Conservation (phyloP, 2,329 filamentous ascomycete genomes). For the Venturia pyrina region DNA sequence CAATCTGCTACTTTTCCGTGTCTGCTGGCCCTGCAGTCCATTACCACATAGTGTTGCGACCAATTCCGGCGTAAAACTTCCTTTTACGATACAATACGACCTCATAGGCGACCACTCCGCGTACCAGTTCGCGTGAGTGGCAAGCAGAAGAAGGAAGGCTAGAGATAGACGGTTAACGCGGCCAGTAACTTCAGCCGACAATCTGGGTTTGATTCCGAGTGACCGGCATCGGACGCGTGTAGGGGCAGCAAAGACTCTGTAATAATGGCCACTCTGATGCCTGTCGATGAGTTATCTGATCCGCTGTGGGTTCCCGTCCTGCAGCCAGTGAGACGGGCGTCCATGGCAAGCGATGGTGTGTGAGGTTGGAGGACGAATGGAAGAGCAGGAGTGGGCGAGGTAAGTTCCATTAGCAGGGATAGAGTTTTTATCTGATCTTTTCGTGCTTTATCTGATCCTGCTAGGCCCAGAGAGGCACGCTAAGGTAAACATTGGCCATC, state of each 20-base stretch:
- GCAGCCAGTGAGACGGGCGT: neutral
- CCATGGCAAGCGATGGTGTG: neutral
- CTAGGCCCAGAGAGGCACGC: neutral
- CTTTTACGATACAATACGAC: neutral
- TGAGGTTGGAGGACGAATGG: neutral
- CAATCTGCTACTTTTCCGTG: neutral
- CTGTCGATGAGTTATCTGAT: neutral
- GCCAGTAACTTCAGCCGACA: neutral
- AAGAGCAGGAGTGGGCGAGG: neutral
- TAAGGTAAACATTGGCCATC: neutral
- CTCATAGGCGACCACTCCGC: neutral
- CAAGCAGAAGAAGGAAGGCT: neutral
- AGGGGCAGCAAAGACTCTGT: neutral
- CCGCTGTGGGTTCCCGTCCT: neutral
- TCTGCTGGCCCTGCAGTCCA: neutral
- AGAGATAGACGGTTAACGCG: neutral
- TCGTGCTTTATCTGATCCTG: neutral
- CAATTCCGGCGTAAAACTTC: neutral
- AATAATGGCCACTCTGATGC: neutral
- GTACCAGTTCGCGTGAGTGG: neutral
- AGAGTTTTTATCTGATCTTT: neutral
- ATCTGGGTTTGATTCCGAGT: neutral
- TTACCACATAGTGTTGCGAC: neutral
- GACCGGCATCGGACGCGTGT: neutral
- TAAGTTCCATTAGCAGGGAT: neutral